Percentiles rank a stretch among this genome's conserved stretches.
phyloP scores from a whole-genome alignment of 176 grass and related monocot genomes.

The maize (Zea mays) region Zm-B73-REFERENCE-NAM-5.0 NC_050101.1:127372001-127372500 shows the following conservation, averaged over 20 bases:
- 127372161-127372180: not conserved
- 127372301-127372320: constrained; percentile 93
- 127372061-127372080: no score
- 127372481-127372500: constrained; percentile 45
- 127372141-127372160: not conserved
- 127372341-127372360: constrained; percentile 11
- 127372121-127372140: not conserved
- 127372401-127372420: constrained; percentile 26
- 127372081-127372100: not conserved
- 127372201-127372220: no score
- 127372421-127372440: constrained; percentile 28
- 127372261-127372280: no score
- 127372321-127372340: constrained; percentile 94
- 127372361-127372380: constrained; percentile 18
- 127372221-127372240: no score
- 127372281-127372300: no score
- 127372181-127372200: constrained; percentile 14
- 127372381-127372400: not conserved
- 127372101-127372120: not conserved
- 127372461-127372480: constrained; percentile 76
- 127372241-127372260: no score
- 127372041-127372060: no score
- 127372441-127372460: constrained; percentile 80
- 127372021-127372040: no score
- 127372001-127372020: no score